phyloP scores from a whole-genome alignment of 192 early-diverging fungal genomes.

The Funneliformis mosseae region DNA sequence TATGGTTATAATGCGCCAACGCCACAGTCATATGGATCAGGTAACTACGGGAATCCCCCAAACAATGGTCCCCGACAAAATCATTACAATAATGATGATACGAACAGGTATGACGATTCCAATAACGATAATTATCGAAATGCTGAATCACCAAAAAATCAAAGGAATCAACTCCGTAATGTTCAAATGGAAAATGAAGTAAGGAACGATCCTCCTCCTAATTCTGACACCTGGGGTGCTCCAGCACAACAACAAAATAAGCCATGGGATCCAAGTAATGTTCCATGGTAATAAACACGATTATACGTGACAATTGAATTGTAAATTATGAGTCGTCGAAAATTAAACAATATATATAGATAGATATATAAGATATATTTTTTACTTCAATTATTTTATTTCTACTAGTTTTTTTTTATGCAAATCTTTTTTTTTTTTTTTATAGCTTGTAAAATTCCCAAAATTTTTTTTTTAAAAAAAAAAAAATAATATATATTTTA shows the following conservation, averaged over 20 bases:
- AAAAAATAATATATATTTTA: too few species aligned
- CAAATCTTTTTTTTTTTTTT: too few species aligned
- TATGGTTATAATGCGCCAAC: neutral
- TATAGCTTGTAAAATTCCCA: too few species aligned
- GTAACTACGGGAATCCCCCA: neutral
- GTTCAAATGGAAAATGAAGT: neutral
- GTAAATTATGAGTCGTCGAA: too few species aligned
- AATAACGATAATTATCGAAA: neutral
- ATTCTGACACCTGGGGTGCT: neutral
- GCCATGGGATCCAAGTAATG: neutral
- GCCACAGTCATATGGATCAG: neutral
- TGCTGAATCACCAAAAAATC: neutral
- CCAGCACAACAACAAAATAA: neutral
- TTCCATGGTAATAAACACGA: neutral
- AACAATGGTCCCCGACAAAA: neutral
- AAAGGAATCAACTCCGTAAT: neutral
- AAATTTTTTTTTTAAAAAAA: too few species aligned
- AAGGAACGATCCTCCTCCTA: neutral
- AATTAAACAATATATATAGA: too few species aligned
- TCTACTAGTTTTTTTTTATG: too few species aligned
- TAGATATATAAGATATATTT: too few species aligned
- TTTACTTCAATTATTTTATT: too few species aligned
- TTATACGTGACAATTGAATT: too few species aligned
- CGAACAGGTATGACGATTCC: neutral
- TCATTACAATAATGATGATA: neutral